These are phyloP conservation scores for Diversispora eburnea DNA, from an alignment of 192 early-diverging fungal species.

Conservation along the genomic window DNA sequence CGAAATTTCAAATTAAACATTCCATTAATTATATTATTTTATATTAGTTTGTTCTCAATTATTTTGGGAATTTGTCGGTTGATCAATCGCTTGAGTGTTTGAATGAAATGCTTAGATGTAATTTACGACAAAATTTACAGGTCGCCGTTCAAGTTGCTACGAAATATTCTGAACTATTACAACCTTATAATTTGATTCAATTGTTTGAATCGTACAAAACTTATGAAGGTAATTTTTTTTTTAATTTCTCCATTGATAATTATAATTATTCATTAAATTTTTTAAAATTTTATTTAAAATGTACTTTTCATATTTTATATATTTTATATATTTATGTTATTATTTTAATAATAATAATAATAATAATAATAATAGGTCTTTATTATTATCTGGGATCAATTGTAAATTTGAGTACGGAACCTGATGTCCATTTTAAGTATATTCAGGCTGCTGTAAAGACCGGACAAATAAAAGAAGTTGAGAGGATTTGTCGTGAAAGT, in stretches of 20 bases:
- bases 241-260: too few relatives aligned
- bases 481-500: conserved; percentile 94
- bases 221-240: conserved; percentile 64
- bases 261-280: too few relatives aligned
- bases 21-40: not conserved
- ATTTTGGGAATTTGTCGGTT: conserved; percentile 95
- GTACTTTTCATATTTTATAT: too few relatives aligned
- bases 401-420: conserved; percentile 92
- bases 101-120: conserved; percentile 89
- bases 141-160: conserved; percentile 92
- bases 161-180: conserved; percentile 95
- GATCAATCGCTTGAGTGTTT: conserved; percentile 93
- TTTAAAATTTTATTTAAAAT: too few relatives aligned
- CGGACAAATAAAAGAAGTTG: conserved; percentile 95
- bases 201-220: conserved; percentile 91
- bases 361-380: conserved; percentile 51
- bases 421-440: conserved; percentile 97
- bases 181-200: conserved; percentile 81
- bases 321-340: not conserved
- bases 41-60: conserved; percentile 76
- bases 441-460: conserved; percentile 93
- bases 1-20: too few relatives aligned
- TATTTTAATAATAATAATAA: not conserved
- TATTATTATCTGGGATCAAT: conserved; percentile 97
- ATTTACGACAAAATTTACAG: conserved; percentile 93